phyloP scores from a whole-genome alignment of 106 monocot genomes.

The Cymbidium sinense region DNA sequence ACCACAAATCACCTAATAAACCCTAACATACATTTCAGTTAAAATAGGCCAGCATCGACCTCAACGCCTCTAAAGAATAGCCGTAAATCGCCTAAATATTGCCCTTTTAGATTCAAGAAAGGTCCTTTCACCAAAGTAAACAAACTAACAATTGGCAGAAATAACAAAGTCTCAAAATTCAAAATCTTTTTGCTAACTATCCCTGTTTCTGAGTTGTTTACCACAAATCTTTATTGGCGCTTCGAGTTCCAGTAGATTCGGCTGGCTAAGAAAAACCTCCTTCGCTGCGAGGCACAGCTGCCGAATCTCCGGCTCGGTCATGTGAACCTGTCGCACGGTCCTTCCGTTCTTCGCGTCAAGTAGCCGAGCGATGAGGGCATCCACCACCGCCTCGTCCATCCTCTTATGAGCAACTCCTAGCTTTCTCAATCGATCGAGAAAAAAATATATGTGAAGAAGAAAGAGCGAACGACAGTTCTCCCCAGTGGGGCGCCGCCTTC shows the following conservation, averaged over 20 bases:
- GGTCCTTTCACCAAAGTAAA: not conserved
- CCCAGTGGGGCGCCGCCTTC: not conserved
- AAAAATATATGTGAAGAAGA: not conserved
- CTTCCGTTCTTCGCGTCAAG: constrained; percentile 24
- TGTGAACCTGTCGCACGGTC: constrained; percentile 21
- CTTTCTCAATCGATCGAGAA: not conserved
- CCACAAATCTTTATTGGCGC: constrained; percentile 39
- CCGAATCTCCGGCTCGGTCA: constrained; percentile 39
- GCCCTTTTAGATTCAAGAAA: not conserved
- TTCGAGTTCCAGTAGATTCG: constrained; percentile 41
- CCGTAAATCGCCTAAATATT: not conserved
- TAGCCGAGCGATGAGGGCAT: constrained; percentile 27
- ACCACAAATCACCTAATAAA: not conserved
- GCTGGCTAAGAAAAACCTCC: constrained; percentile 35
- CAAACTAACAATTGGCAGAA: not conserved
- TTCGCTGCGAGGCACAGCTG: constrained; percentile 32
- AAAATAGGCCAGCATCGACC: not conserved
- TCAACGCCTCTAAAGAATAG: not conserved
- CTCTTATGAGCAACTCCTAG: constrained; percentile 12
- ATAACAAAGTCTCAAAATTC: not conserved
- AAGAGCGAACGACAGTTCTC: not conserved
- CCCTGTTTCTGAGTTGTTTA: constrained; percentile 4
- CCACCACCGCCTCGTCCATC: constrained; percentile 34
- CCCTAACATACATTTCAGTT: not conserved
- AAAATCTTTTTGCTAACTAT: not conserved